Percentiles rank a stretch among this genome's conserved stretches.
phyloP scores from a whole-genome alignment of 441 rosid genomes.

The Gossypium aridum region DNA sequence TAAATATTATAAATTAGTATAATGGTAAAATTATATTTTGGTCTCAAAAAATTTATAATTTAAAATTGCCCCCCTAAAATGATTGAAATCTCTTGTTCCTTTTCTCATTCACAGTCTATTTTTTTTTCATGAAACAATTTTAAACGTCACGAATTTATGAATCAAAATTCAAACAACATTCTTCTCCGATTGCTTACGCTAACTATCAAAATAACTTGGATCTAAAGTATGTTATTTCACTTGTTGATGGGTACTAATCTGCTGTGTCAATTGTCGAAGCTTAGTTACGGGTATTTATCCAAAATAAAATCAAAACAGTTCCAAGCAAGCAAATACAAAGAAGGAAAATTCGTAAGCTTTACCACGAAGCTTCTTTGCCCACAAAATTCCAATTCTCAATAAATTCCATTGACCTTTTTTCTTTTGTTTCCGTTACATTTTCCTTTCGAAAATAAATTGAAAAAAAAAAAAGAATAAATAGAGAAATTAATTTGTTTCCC shows the following conservation, averaged over 20 bases:
- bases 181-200: rapidly evolving
- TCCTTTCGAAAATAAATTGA: background rate
- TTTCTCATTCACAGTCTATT: no score
- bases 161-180: rapidly evolving
- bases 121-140: no score
- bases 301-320: background rate
- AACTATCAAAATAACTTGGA: no score
- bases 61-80: no score
- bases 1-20: no score
- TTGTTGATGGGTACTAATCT: rapidly evolving
- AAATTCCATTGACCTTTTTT: background rate
- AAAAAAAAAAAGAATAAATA: background rate
- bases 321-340: background rate
- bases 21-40: no score
- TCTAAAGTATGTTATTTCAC: no score
- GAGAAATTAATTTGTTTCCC: background rate
- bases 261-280: no score
- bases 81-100: no score
- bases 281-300: background rate
- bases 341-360: background rate
- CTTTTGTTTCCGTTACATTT: background rate
- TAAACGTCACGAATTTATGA: no score
- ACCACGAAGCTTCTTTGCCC: background rate
- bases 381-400: background rate
- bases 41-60: no score